Base-by-base conservation (phyloP, 1,284 basidiomycete species). In the Ganoderma multipileum region DNA sequence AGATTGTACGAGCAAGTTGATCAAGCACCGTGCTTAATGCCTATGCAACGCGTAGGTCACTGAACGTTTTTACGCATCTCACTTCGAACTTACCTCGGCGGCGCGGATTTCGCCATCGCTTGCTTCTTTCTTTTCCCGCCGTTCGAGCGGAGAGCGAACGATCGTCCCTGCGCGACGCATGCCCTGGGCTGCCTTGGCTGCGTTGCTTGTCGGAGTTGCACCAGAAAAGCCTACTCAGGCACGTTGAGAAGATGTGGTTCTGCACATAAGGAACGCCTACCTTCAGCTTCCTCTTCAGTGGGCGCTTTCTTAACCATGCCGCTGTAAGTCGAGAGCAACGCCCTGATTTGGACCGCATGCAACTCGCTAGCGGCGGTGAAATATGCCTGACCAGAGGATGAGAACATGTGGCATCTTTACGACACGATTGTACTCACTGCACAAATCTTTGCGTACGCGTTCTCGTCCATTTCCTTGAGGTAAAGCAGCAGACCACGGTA, bases 401-500 rank as follows among this genome's bases (percentile, higher is more conserved):
- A 64, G 39, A 36, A 41, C 3, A 57, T 20, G 36, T 8, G 20
- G 7, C 5, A 42, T 55, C 2, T 4, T 11, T 30, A 38, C 20
- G 16, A 9, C 18, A 47, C 54, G 14, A 61, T 39, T 44, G 50
- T 52, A 52, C 93, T 68, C 77, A 97, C 96, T 61, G 91, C 93
- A 77, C 95, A 98, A 41, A 97, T 81, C 76, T 93, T 94, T 55
- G 90, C 92, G 79, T 97, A 98, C 36, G 91, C 80, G 63, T 80
- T 81, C 78, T 96, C 94, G 68, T 97, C 95, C 90, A 98, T 97
- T 82, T 99, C 97, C 78, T 96, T 97, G 72, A 98, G 83, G 77
- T 97, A 99, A 18, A 99, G 85, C 81, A 99, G 90, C 61, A 99
- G 79, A 1, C 97, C 97, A 60, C 93, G 90, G 79, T 99, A 99